Evolutionary conservation across 345 rosid species (phyloP), one percentile per base, ranked within the genome.

Genomic region (Brassica nigra): DNA sequence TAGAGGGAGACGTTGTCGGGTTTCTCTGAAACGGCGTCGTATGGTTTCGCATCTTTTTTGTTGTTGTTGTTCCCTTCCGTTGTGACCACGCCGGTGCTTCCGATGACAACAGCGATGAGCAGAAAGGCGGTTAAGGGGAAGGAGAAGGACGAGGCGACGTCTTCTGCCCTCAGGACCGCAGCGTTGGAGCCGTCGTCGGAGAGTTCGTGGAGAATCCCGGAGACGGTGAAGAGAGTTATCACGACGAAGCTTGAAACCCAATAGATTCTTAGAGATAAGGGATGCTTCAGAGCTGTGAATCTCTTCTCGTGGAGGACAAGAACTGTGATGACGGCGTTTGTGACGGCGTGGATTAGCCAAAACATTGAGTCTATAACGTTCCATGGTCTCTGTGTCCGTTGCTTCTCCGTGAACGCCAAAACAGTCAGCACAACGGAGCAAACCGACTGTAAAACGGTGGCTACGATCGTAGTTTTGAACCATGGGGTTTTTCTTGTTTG

Each of bases 271-370:
- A 95, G 94, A 11, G 91, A 81, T 8, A 86, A 34, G 1, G 95
- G 95, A 52, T 95, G 95, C 28, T 34, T 37, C 7, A 78, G 69
- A 29, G 92, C 90, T 49, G 83, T 80, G 71, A 95, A 88, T 80
- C 87, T 86, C 88, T 87, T 90, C 85, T 94, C 89, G 69, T 94
- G 97, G 68, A 92, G 57, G 80, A 95, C 80, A 63, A 92, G 80
- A 52, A 90, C 77, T 3, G 88, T 85, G 58, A 92, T 72, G 58
- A 84, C 84, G 18, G 73, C 84, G 78, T 91, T 90, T 66, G 97
- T 91, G 8, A 87, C 8, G 76, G 97, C 91, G 81, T 92, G 94
- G 66, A 90, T 76, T 3, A 90, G 70, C 97, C 97, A 91, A 71
- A 92, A 92, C 6, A 81, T 15, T 0, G 86, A 87, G 59, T 86